Base-by-base conservation (phyloP, 371 early-diverging fungal species). In the Nematocida sp. region DNA sequence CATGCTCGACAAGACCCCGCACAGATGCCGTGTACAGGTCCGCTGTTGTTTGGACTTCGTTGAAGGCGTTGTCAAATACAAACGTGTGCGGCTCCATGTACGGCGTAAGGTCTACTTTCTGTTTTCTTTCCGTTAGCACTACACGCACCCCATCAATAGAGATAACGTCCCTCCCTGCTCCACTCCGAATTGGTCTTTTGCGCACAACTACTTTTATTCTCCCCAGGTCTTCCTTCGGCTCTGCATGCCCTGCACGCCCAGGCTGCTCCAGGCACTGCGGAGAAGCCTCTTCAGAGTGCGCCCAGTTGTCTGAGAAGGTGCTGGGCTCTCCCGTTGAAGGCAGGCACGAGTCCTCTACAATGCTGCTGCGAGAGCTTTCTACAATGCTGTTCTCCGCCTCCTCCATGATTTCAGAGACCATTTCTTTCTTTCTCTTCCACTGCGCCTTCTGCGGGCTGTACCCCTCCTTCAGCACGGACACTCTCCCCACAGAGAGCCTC, bases 61-160 rank as follows among this genome's bases (percentile, higher is more conserved):
- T 92, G 86, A 95, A 95, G 0, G 90, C 93, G 78, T 92, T 91
- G 82, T 98, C 96, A 86, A 96, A 96, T 0, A 86, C 85, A 80
- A 95, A 98, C 29, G 86, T 83, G 82, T 95, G 94, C 70, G 89
- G 87, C 60, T 94, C 96, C 25, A 90, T 89, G 80, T 88, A 94
- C 76, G 87, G 89, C 34, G 93, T 91, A 81, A 95, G 83, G 81
- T 95, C 96, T 19, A 79, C 38, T 62, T 64, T 66, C 23, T 94
- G 89, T 67, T 91, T 91, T 0, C 87, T 86, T 37, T 79, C 79
- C 13, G 67, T 64, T 4, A 81, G 76, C 17, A 70, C 52, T 2
- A 81, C 63, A 17, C 51, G 23, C 27, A 46, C 23, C 23, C 74
- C 66, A 17, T 38, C 37, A 5, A 78, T 29, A 0, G 32, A 49